These are phyloP conservation scores for Penicillium paneum DNA, from an alignment of 2,329 filamentous ascomycete species.

Conservation along the genomic window DNA sequence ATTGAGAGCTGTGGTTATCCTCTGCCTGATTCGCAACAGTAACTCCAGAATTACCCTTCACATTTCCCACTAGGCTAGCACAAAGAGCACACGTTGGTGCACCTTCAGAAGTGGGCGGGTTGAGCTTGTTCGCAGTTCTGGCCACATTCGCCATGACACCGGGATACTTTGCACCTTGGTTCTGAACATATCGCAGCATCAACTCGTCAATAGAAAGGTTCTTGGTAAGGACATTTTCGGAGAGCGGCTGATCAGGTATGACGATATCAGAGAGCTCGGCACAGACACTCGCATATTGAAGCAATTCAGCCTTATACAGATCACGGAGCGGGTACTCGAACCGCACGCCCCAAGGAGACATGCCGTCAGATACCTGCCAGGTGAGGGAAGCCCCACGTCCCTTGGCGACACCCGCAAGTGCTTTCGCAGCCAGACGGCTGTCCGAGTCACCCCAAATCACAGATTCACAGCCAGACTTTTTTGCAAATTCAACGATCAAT, in stretches of 20 bases:
- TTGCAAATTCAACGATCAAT: constrained; percentile 65
- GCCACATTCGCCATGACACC: constrained; percentile 95
- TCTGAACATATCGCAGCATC: constrained; percentile 82
- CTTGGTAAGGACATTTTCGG: constrained; percentile 36
- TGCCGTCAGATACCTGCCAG: constrained; percentile 76
- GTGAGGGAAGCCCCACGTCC: constrained; percentile 81
- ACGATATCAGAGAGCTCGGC: constrained; percentile 53
- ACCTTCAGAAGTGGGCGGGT: constrained; percentile 40
- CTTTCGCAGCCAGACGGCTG: constrained; percentile 79
- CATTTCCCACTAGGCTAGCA: constrained; percentile 62
- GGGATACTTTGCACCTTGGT: constrained; percentile 80
- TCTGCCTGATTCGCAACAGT: constrained; percentile 36
- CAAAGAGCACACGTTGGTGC: constrained; percentile 62
- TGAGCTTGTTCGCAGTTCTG: constrained; percentile 79
- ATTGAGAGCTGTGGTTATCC: constrained; percentile 50
- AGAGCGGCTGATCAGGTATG: constrained; percentile 39
- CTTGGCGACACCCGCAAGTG: constrained; percentile 84
- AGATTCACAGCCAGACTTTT: constrained; percentile 59
- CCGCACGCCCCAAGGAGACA: constrained; percentile 54
- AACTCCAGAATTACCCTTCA: constrained; percentile 61
- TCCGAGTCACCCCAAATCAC: constrained; percentile 84
- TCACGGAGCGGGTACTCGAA: constrained; percentile 84
- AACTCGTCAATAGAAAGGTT: constrained; percentile 87
- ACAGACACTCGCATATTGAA: constrained; percentile 58
- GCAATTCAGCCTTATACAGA: constrained; percentile 75